A percentile compares a stretch with the other conserved stretches of the same genome.
phyloP scores from a whole-genome alignment of 106 monocot genomes.

The Acorus gramineus region DNA sequence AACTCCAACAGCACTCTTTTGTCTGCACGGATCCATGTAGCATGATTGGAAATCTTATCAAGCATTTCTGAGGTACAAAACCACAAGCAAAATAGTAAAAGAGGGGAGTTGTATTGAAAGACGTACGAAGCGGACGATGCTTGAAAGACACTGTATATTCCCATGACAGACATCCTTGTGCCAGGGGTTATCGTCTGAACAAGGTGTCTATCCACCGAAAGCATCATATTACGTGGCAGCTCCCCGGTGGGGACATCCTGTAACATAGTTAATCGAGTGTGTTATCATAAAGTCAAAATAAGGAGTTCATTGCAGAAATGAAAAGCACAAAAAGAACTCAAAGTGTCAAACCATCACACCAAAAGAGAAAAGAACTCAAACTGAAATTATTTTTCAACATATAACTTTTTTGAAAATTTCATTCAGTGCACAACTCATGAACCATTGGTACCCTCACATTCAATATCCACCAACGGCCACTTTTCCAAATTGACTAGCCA shows the following conservation, averaged over 20 bases:
- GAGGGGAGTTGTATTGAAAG: not conserved
- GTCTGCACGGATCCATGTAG: constrained; percentile 26
- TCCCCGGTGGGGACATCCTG: constrained; percentile 96
- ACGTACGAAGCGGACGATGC: constrained; percentile 55
- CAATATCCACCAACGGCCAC: no score
- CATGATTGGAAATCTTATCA: no score
- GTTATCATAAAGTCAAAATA: no score
- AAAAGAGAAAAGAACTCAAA: not conserved
- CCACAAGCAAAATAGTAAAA: not conserved
- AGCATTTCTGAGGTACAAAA: not conserved
- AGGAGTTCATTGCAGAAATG: no score
- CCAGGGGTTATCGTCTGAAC: constrained; percentile 97
- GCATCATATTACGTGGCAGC: constrained; percentile 79
- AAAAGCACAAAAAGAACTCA: not conserved
- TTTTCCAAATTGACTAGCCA: no score
- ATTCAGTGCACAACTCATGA: no score
- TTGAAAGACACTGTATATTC: constrained; percentile 91
- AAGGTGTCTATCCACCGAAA: constrained; percentile 85
- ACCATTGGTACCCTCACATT: no score
- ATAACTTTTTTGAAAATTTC: not conserved
- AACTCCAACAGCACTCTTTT: constrained; percentile 91
- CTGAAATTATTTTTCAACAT: not conserved
- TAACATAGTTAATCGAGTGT: no score
- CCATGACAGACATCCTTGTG: constrained; percentile 78
- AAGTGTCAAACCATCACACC: not conserved